Percentiles rank a stretch among this genome's conserved stretches.
Conservation (phyloP, 164 flowering plant species). For the Malania oleifera region DNA sequence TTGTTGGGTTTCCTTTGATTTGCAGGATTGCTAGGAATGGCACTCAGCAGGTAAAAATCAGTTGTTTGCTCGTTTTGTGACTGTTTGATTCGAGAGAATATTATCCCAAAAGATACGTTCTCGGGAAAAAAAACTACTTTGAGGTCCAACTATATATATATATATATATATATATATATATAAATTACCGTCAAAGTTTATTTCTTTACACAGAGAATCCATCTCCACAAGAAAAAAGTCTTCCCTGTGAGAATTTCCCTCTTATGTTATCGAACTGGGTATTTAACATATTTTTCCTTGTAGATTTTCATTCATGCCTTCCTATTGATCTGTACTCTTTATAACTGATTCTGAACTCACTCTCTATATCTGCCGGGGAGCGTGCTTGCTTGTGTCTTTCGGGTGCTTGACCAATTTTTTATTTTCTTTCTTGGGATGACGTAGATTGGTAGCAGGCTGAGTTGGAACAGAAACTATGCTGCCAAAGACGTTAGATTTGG, state of each 20-base stretch:
- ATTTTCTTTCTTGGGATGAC: constrained; percentile 8
- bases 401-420: neutral
- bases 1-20: neutral
- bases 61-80: neutral
- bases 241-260: too few relatives aligned
- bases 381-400: too few relatives aligned
- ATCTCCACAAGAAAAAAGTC: too few relatives aligned
- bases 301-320: neutral
- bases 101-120: neutral
- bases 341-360: neutral
- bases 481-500: constrained; percentile 93
- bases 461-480: constrained; percentile 86
- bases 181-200: too few relatives aligned
- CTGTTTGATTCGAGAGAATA: neutral
- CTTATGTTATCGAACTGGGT: too few relatives aligned
- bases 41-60: constrained; percentile 31
- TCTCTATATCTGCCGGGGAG: neutral
- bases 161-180: too few relatives aligned
- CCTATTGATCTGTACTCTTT: neutral
- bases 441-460: constrained; percentile 64
- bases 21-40: constrained; percentile 41
- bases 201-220: too few relatives aligned
- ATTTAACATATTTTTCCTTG: neutral
- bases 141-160: too few relatives aligned
- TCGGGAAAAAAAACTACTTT: neutral